Evolutionary conservation across 768 basidiomycete species (phyloP).

Genomic region (Auricularia cornea): DNA sequence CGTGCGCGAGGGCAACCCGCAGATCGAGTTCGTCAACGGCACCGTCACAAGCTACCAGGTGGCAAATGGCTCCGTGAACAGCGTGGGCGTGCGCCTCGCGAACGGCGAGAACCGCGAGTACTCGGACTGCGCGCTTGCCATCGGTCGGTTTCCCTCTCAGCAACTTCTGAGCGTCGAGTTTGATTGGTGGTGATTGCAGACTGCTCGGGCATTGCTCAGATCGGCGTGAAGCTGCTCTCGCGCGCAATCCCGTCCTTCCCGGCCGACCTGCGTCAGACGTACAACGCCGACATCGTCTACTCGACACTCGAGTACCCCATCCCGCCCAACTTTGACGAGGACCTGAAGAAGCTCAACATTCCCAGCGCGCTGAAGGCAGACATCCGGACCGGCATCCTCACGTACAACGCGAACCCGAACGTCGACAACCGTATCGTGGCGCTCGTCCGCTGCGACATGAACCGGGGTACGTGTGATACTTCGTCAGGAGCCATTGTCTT

Average conservation of each 20-base stretch:
- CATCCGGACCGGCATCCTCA: slow-evolving; percentile 10
- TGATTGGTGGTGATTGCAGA: slow-evolving; percentile 11
- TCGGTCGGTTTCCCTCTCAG: slow-evolving; percentile 10
- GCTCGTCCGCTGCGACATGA: slow-evolving; percentile 9
- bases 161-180: background rate
- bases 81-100: slow-evolving; percentile 10
- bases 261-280: slow-evolving; percentile 10
- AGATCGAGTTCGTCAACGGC: slow-evolving; percentile 19
- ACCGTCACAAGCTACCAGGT: slow-evolving; percentile 19
- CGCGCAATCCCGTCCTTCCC: slow-evolving; percentile 5
- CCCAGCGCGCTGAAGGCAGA: background rate
- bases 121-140: slow-evolving; percentile 14
- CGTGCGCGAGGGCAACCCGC: slow-evolving; percentile 13
- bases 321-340: slow-evolving; percentile 10
- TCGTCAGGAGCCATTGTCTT: background rate
- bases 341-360: slow-evolving; percentile 1
- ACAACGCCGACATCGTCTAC: slow-evolving; percentile 19
- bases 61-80: background rate
- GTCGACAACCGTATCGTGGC: slow-evolving; percentile 9
- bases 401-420: slow-evolving; percentile 7
- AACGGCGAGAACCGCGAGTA: slow-evolving; percentile 10
- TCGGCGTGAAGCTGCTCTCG: slow-evolving; percentile 21
- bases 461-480: slow-evolving; percentile 8
- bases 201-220: slow-evolving; percentile 22
- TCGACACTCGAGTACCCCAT: slow-evolving; percentile 12